Conservation (phyloP, 2,329 filamentous ascomycete genomes). For the Ramichloridium luteum region DNA sequence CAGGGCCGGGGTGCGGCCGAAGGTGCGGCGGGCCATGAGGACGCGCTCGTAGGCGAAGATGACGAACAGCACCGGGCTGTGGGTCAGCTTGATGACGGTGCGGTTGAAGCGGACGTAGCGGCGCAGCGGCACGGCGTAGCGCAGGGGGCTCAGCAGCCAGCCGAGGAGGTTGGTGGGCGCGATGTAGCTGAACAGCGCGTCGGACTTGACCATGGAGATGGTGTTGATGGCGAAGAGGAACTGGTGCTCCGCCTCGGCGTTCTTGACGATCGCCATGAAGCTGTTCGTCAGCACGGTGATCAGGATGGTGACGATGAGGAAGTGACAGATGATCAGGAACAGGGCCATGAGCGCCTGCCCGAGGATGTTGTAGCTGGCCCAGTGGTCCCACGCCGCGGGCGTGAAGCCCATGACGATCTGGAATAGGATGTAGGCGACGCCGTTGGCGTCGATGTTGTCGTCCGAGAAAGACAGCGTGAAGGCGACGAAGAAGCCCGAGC, state of each 20-base stretch:
- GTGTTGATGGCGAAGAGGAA: constrained; percentile 95
- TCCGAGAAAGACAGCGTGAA: constrained; percentile 71
- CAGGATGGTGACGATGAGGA: constrained; percentile 83
- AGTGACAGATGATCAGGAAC: constrained; percentile 91
- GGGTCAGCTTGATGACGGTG: constrained; percentile 81
- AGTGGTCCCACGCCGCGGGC: constrained; percentile 83
- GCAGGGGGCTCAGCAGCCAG: constrained; percentile 74
- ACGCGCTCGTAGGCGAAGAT: constrained; percentile 82
- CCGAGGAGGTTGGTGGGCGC: constrained; percentile 84
- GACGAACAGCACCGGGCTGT: constrained; percentile 73
- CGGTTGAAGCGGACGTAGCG: constrained; percentile 78
- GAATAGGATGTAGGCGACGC: constrained; percentile 81
- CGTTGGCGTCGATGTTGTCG: constrained; percentile 54
- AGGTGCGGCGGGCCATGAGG: constrained; percentile 61
- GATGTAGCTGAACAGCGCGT: constrained; percentile 86
- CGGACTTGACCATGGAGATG: constrained; percentile 97
- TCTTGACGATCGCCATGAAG: constrained; percentile 89
- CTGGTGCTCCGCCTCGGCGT: constrained; percentile 82
- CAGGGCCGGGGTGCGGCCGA: constrained; percentile 70
- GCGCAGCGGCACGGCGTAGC: constrained; percentile 67
- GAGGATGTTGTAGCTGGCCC: constrained; percentile 68
- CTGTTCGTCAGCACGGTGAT: constrained; percentile 95
- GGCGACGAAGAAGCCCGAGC: constrained; percentile 90
- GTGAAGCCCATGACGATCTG: constrained; percentile 95
- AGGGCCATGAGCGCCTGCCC: constrained; percentile 64